Evolutionary conservation across 176 grass and related monocot species (phyloP).

Genomic region (Triticum urartu): DNA sequence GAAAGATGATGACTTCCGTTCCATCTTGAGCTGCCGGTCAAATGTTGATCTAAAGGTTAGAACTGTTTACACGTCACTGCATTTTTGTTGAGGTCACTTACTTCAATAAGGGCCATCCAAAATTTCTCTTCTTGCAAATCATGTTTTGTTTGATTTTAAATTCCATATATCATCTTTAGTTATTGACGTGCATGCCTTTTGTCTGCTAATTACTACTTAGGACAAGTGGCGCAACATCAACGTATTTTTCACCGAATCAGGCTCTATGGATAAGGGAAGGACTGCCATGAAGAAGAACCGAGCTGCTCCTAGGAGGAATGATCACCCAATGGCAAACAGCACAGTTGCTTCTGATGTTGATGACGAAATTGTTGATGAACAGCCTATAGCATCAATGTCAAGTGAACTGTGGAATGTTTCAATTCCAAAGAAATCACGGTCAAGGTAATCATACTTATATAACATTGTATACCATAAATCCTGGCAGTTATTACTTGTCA

Average conservation of each 20-base stretch:
- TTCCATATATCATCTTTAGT: conserved; percentile 1
- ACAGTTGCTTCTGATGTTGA: conserved; percentile 45
- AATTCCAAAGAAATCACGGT: conserved; percentile 30
- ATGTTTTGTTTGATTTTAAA: neutral
- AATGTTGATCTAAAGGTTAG: conserved; percentile 88
- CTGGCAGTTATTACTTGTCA: neutral
- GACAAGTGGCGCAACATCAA: conserved; percentile 92
- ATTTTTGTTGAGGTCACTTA: neutral
- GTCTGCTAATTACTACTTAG: conserved; percentile 42
- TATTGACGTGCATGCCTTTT: neutral
- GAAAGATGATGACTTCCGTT: conserved; percentile 67
- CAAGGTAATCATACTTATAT: conserved; percentile 38
- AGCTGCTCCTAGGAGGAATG: conserved; percentile 33
- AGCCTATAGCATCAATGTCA: conserved; percentile 44
- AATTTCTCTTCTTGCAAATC: conserved; percentile 8
- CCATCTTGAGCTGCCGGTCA: conserved; percentile 51
- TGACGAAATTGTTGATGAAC: conserved; percentile 39
- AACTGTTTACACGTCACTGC: neutral
- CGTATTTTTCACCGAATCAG: conserved; percentile 36
- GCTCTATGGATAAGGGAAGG: conserved; percentile 56
- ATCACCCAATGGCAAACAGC: conserved; percentile 23
- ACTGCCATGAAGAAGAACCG: conserved; percentile 40
- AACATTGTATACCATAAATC: neutral
- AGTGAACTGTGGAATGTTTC: conserved; percentile 40
- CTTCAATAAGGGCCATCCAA: neutral